phyloP scores from a whole-genome alignment of 2,329 filamentous ascomycete genomes.

The Aureobasidium zeae region DNA sequence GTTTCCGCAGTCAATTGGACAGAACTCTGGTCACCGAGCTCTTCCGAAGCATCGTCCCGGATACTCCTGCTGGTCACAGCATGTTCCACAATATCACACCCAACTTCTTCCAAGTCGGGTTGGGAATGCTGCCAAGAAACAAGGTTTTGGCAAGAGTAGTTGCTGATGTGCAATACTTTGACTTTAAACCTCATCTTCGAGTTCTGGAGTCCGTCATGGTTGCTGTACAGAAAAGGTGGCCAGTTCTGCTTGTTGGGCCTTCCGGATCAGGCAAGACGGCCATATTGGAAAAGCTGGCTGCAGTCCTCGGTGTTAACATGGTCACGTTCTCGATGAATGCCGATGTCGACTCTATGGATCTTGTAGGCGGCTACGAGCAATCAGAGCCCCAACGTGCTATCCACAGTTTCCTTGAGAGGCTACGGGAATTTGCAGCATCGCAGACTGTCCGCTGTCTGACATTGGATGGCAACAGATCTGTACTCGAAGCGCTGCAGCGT shows the following conservation, averaged over 20 bases:
- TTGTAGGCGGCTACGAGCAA: slow-evolving; percentile 95
- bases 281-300: slow-evolving; percentile 71
- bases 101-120: slow-evolving; percentile 64
- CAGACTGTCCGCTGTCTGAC: slow-evolving; percentile 1
- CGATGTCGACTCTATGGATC: slow-evolving; percentile 93
- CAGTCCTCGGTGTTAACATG: slow-evolving; percentile 63
- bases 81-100: slow-evolving; percentile 64
- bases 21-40: slow-evolving; percentile 54
- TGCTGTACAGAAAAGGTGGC: slow-evolving; percentile 77
- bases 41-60: slow-evolving; percentile 56
- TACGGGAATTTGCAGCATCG: slow-evolving; percentile 25
- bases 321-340: slow-evolving; percentile 84
- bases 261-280: slow-evolving; percentile 82
- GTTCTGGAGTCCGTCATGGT: slow-evolving; percentile 80
- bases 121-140: slow-evolving; percentile 60
- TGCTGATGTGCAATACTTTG: slow-evolving; percentile 1
- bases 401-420: slow-evolving; percentile 48
- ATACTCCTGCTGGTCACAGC: slow-evolving; percentile 36
- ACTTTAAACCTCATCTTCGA: slow-evolving; percentile 45
- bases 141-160: not conserved
- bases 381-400: slow-evolving; percentile 70
- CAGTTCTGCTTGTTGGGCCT: slow-evolving; percentile 77
- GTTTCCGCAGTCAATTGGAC: slow-evolving; percentile 69
- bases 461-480: not conserved
- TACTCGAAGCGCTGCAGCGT: not conserved